These are phyloP conservation scores for Cryptococcus depauperatus DNA, from an alignment of 1,284 basidiomycete genomes.

Conservation along the genomic window DNA sequence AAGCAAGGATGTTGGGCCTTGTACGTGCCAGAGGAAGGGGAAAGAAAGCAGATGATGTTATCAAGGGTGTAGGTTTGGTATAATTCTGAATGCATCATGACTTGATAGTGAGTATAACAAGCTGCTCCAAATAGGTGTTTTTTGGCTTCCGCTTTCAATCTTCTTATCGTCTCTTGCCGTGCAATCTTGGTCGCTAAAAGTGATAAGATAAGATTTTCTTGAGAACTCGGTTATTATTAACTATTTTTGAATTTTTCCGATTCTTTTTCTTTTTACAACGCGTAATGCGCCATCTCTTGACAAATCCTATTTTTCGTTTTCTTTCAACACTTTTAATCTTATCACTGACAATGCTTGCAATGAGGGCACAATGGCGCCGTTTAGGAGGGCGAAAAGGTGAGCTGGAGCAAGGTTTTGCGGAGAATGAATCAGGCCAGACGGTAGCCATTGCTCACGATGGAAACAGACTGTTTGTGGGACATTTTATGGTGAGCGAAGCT, in stretches of 20 bases:
- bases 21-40: conserved; percentile 31
- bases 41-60: conserved; percentile 33
- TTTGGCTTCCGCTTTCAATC: too few species aligned
- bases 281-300: background rate
- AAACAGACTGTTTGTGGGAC: conserved; percentile 35
- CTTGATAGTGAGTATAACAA: too few species aligned
- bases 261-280: too few species aligned
- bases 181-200: too few species aligned
- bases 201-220: too few species aligned
- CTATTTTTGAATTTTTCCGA: too few species aligned
- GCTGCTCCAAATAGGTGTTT: background rate
- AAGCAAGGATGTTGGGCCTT: conserved; percentile 38
- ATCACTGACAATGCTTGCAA: conserved; percentile 14
- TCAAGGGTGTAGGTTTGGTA: conserved; percentile 31
- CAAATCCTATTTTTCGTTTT: conserved; percentile 21
- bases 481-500: conserved; percentile 46
- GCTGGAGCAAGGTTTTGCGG: too few species aligned
- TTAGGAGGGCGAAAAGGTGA: background rate
- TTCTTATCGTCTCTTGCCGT: too few species aligned
- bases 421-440: background rate
- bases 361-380: conserved; percentile 17
- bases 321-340: conserved; percentile 14
- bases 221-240: too few species aligned
- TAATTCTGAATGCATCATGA: conserved; percentile 8
- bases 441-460: background rate